Conservation (phyloP, 106 monocot genomes). For the Acanthochlamys bracteata region DNA sequence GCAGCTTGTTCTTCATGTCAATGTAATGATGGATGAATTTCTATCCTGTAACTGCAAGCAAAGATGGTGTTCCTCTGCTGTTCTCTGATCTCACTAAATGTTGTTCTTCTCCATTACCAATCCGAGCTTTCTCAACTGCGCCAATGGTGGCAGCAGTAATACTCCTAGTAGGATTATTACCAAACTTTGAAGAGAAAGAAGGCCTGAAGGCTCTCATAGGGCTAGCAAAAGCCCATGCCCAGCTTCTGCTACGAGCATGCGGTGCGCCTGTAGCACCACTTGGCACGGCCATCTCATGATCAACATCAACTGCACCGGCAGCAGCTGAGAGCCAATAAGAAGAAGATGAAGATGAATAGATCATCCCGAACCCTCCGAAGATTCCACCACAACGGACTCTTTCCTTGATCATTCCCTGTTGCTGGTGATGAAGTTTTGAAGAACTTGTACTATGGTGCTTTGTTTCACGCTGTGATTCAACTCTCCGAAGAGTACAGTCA, state of each 20-base stretch:
- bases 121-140: too few species aligned
- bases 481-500: conserved; percentile 35
- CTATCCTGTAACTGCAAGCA: too few species aligned
- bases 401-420: conserved; percentile 21
- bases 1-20: too few species aligned
- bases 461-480: conserved; percentile 32
- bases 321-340: conserved; percentile 31
- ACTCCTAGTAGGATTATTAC: too few species aligned
- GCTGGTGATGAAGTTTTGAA: conserved; percentile 2
- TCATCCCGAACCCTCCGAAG: conserved; percentile 47
- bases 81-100: too few species aligned
- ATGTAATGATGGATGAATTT: too few species aligned
- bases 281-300: conserved; percentile 1
- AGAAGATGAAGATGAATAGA: conserved; percentile 23
- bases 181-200: too few species aligned
- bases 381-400: conserved; percentile 56
- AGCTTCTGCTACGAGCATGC: conserved; percentile 25
- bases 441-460: conserved; percentile 3
- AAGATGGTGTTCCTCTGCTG: too few species aligned
- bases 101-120: too few species aligned
- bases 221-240: conserved; percentile 70
- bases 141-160: too few species aligned
- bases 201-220: conserved; percentile 56
- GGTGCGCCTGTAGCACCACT: conserved; percentile 2
- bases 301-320: conserved; percentile 11